Evolutionary conservation across 306 rosid genomes (phyloP), one percentile per base, ranked within the genome.

Genomic region (Ammopiptanthus mongolicus): DNA sequence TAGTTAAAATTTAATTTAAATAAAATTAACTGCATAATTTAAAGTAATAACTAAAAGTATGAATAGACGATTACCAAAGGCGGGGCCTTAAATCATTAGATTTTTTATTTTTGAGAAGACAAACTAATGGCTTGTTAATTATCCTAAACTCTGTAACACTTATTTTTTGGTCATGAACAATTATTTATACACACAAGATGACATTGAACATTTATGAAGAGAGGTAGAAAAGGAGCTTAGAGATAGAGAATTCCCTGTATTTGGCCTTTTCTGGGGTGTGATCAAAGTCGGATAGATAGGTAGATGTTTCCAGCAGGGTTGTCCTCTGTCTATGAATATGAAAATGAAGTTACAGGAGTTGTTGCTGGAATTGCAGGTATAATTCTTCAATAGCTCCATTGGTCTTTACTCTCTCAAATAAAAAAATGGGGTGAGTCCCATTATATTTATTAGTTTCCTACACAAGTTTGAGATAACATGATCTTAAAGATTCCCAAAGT

Each of bases 251-350:
- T 7, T 17, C 12, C 18, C 7, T 47, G 52, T 22, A 22, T 22
- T 56, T 56, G 34, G 62, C n/a, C 19, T 2, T 22, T 22, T 55
- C 33, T 22, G 2, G 25, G 59, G 29, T 53, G 9, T 14, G 1
- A 28, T 23, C n/a, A 5, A 29, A 48, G 28, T 42, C 14, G 19
- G 7, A 13, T 4, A 44, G n/a, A n/a, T n/a, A n/a, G n/a, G 21
- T 2, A 41, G 67, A 80, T 84, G 82, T 21, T 46, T 25, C 59
- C 53, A 52, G 21, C 50, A 11, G 77, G 23, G 62, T 46, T 76
- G 51, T 80, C 77, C 71, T 77, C 87, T 70, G 73, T 69, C 50
- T 84, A 69, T n/a, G n/a, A n/a, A n/a, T n/a, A n/a, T n/a, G n/a
- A n/a, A n/a, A n/a, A n/a, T 53, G 64, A 50, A 5, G 79, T 70